Base-by-base conservation (phyloP, 805 yeast genomes). In the Spathaspora gorwiae region DNA sequence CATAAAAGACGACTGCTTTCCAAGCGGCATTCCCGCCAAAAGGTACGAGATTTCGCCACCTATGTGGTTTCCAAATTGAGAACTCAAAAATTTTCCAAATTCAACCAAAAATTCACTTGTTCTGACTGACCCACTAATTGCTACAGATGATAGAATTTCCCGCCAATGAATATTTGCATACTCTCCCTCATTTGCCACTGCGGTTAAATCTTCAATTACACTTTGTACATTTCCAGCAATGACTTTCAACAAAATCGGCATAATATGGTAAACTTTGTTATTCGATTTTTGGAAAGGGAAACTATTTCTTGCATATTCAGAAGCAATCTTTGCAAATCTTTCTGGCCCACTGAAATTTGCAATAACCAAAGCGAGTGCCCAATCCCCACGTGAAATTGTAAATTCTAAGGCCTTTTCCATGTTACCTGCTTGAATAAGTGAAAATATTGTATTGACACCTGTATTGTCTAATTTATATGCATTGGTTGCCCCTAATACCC, bases 321-420 rank as follows among this genome's bases (percentile, higher is more conserved):
- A 71, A 6, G 84, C 82, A 2, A 84, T 76, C 31, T 66, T 64
- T 5, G 78, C 63, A 78, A 86, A 83, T 34, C 72, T 70, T 3
- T 79, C 82, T 15, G 78, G 76, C 2, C 94, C 84, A 26, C 80
- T 66, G 13, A 87, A 61, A 48, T 83, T 76, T 1, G 95, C 82
- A 41, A 90, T 68, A 29, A 89, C 60, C 44, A 92, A 64, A 0
- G 96, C 85, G 61, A 90, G 70, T 0, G 92, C 81, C 84, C 87
- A 90, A 52, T 87, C 87, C 8, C 80, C 76, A 43, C 79, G 76
- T 1, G 75, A 69, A 14, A 90, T 60, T 1, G 94, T 82, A 44
- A 72, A 66, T 24, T 75, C 70, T 40, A 90, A 63, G 0, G 96
- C 97, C 5, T 72, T 76, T 11, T 77, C 79, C 24, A 81, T 77